phyloP scores from a whole-genome alignment of 208 protist genomes.

The Phytomonas serpens region DNA sequence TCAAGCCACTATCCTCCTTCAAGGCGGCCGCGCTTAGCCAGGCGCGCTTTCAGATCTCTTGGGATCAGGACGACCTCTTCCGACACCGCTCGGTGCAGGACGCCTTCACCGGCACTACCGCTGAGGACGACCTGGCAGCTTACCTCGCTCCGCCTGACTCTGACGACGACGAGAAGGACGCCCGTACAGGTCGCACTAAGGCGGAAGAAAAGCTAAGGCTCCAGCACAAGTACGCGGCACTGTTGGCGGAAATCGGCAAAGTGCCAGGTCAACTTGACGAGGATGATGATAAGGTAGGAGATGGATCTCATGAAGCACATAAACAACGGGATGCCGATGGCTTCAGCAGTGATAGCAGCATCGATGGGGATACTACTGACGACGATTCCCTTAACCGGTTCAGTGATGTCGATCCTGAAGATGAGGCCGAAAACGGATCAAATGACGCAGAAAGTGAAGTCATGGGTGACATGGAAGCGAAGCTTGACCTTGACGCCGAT shows the following conservation, averaged over 20 bases:
- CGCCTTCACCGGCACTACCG: conserved; percentile 77
- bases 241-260: conserved; percentile 79
- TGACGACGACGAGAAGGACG: conserved; percentile 39
- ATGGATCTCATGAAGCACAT: neutral
- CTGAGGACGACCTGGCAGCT: conserved; percentile 81
- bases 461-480: conserved; percentile 66
- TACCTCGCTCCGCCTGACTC: conserved; percentile 85
- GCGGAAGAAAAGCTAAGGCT: conserved; percentile 45
- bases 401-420: conserved; percentile 64
- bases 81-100: conserved; percentile 79
- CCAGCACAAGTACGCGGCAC: conserved; percentile 70
- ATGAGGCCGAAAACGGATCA: conserved; percentile 9
- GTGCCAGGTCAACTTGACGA: conserved; percentile 21
- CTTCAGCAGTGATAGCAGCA: conserved; percentile 18
- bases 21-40: conserved; percentile 79
- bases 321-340: conserved; percentile 12
- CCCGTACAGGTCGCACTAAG: conserved; percentile 6
- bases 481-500: conserved; percentile 75
- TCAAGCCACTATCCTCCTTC: conserved; percentile 74
- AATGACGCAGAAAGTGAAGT: conserved; percentile 17
- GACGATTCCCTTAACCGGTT: conserved; percentile 77
- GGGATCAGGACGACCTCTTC: conserved; percentile 87
- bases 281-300: neutral
- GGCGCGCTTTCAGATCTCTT: conserved; percentile 87
- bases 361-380: conserved; percentile 36